phyloP scores from a whole-genome alignment of 208 protist species.

The Acanthamoeba culbertsoni region DNA sequence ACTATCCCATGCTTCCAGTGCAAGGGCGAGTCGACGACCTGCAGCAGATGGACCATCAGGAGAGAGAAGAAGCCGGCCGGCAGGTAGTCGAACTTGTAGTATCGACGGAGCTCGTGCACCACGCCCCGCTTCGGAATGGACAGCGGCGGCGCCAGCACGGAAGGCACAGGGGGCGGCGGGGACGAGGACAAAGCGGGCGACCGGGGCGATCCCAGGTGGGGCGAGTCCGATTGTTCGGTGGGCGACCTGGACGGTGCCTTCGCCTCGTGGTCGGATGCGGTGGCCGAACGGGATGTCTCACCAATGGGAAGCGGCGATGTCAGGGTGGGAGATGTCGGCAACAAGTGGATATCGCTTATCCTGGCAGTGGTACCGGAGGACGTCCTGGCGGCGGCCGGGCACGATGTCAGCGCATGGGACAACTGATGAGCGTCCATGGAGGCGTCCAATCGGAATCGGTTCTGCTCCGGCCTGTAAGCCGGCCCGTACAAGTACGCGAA shows the following conservation, averaged over 20 bases:
- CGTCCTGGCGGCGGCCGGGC: neutral
- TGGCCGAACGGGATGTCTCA: neutral
- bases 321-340: neutral
- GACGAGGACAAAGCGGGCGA: neutral
- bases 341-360: neutral
- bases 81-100: constrained; percentile 25
- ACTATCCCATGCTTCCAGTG: constrained; percentile 46
- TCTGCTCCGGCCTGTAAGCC: neutral
- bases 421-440: neutral
- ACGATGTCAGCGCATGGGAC: neutral
- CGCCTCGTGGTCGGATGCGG: neutral
- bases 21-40: constrained; percentile 28
- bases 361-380: neutral
- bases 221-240: neutral
- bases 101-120: neutral
- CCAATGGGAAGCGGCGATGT: neutral
- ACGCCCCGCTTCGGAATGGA: neutral
- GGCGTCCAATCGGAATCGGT: neutral
- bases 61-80: constrained; percentile 32
- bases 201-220: neutral
- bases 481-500: constrained; percentile 24
- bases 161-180: neutral
- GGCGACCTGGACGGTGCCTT: neutral
- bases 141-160: neutral
- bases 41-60: constrained; percentile 34